These are phyloP conservation scores for Paecilomyces sp. DNA, from an alignment of 2,329 filamentous ascomycete genomes.

Conservation along the genomic window DNA sequence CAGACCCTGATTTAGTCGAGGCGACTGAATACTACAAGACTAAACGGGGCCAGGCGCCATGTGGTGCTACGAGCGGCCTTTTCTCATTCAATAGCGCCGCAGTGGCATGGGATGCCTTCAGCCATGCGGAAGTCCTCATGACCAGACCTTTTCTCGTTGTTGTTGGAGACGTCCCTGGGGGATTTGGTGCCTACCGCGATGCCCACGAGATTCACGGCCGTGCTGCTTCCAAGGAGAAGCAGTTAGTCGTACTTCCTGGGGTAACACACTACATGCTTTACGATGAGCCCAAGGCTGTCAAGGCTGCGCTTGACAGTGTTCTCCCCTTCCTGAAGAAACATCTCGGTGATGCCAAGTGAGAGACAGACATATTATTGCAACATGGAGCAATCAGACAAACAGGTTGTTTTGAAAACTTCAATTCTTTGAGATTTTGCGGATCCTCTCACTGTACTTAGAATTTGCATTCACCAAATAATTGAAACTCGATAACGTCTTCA, in stretches of 20 bases:
- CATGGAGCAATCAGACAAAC: no score
- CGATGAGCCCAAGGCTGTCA: not conserved
- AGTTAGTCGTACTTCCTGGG: not conserved
- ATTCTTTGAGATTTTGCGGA: no score
- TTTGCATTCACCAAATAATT: no score
- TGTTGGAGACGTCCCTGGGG: slow-evolving; percentile 8
- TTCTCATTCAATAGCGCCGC: not conserved
- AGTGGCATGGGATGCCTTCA: not conserved
- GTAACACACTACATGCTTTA: not conserved
- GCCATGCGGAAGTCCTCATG: slow-evolving; percentile 11
- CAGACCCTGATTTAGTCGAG: not conserved
- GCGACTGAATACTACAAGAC: not conserved
- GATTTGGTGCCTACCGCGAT: slow-evolving; percentile 14
- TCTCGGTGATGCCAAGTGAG: not conserved
- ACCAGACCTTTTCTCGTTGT: slow-evolving; percentile 10
- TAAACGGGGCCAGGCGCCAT: not conserved
- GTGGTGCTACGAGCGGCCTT: not conserved
- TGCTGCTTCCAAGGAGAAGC: slow-evolving; percentile 12
- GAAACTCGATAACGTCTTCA: no score
- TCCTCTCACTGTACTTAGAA: no score
- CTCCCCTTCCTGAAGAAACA: not conserved
- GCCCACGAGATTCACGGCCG: slow-evolving; percentile 11
- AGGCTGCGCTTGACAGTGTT: not conserved
- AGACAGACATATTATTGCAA: no score
- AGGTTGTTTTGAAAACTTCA: no score